Base-by-base conservation (phyloP, 345 rosid genomes). In the Salix brachista region DNA sequence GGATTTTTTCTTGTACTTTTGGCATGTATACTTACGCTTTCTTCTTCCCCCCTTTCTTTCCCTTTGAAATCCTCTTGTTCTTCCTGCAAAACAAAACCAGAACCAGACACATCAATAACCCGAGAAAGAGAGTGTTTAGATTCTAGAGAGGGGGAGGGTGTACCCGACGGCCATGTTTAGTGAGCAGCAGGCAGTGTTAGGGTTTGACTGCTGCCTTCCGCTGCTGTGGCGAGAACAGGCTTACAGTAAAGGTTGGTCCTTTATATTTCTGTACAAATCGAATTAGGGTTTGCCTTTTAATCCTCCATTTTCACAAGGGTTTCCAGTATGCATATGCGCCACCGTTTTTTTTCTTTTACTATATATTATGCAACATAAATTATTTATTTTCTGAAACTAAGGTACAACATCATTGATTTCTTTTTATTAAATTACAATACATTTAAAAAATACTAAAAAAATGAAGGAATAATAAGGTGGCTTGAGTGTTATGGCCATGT, bases 31-130 rank as follows among this genome's bases (percentile, higher is more conserved):
- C 89, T 84, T 58, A 86, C 89, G 89, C 89, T 83, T 86, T 86
- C 89, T 86, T 86, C 83, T 86, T 86, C 67, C 89, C 82, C 78
- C 89, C 89, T 84, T 86, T 86, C 84, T 86, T 86, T 13, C 89
- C 89, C 85, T 84, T 86, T n/a, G 89, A 86, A 34, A 86, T 86
- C 72, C 89, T 77, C 87, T 86, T 86, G 87, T 86, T 86, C 84
- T 86, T 86, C 41, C 89, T 84, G 84, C 30, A 70, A 64, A 23
- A 23, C 4, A n/a, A 44, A 8, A 62, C 32, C 9, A 50, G 14
- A 8, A 62, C 32, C 9, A 61, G 14, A n/a, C 44, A 64, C 17
- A 62, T 10, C 23, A 60, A 28, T 18, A 60, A 14, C 8, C 13
- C 11, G n/a, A 25, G 21, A 72, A 16, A 39, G 10, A 61, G 18